Conservation (phyloP, 202 grass and related monocot genomes). For the Setaria viridis region DNA sequence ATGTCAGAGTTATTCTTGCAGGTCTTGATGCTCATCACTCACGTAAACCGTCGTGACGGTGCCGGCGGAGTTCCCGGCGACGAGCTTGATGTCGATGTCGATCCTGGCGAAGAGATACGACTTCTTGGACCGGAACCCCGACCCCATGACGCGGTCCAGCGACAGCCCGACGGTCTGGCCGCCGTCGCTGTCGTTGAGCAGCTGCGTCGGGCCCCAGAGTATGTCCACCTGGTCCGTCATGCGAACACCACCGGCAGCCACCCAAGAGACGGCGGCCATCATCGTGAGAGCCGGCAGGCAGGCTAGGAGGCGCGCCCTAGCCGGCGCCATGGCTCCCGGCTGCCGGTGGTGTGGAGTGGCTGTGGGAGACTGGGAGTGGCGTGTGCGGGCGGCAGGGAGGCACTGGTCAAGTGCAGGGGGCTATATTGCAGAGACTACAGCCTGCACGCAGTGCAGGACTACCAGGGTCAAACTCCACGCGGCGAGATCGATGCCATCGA, state of each 20-base stretch:
- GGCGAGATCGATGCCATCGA: conserved; percentile 52
- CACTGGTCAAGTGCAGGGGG: conserved; percentile 36
- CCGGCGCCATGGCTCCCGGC: conserved; percentile 44
- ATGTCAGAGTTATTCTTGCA: not conserved
- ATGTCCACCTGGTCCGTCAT: conserved; percentile 41
- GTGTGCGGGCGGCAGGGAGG: conserved; percentile 15
- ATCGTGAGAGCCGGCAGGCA: conserved; percentile 36
- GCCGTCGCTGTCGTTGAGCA: conserved; percentile 40
- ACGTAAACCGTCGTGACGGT: conserved; percentile 63
- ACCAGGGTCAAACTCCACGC: conserved; percentile 44
- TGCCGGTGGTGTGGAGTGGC: not conserved
- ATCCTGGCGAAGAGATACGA: conserved; percentile 48
- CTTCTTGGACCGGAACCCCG: conserved; percentile 49
- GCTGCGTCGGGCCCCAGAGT: conserved; percentile 42
- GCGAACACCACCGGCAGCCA: conserved; percentile 9
- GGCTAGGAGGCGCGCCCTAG: conserved; percentile 43
- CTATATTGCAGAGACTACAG: conserved; percentile 43
- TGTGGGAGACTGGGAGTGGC: not conserved
- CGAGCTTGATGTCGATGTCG: conserved; percentile 58
- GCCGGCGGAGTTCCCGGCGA: conserved; percentile 56
- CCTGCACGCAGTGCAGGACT: not conserved
- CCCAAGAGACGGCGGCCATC: conserved; percentile 28
- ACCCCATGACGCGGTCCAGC: conserved; percentile 48
- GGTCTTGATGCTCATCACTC: conserved; percentile 19
- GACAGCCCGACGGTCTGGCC: conserved; percentile 47